Percentiles rank a stretch among this genome's conserved stretches.
These are phyloP conservation scores for Paraphaeosphaeria minitans DNA, from an alignment of 2,329 filamentous ascomycete species.

Conservation along the genomic window DNA sequence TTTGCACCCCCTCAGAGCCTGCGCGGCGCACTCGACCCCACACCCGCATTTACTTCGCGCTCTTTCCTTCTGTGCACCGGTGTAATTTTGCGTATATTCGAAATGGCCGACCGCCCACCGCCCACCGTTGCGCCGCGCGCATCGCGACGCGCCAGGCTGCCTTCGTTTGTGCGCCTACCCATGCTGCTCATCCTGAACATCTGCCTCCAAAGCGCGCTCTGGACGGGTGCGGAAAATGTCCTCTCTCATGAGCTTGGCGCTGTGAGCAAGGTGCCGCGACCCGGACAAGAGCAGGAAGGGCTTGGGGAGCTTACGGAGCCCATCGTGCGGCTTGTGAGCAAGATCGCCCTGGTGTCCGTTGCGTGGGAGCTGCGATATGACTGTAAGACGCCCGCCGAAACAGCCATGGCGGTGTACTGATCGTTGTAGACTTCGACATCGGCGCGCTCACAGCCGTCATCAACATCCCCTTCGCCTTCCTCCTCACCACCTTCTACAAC, in stretches of 20 bases:
- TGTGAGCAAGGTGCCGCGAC: constrained; percentile 61
- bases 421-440: constrained; percentile 46
- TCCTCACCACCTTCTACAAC: constrained; percentile 78
- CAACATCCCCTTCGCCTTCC: constrained; percentile 75
- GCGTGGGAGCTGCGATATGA: constrained; percentile 79
- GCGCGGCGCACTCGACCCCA: constrained; percentile 3
- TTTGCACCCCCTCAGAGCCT: constrained; percentile 2
- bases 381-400: constrained; percentile 53
- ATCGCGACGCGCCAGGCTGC: constrained; percentile 27
- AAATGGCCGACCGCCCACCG: constrained; percentile 4
- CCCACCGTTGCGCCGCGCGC: constrained; percentile 4
- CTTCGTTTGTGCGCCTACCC: constrained; percentile 46
- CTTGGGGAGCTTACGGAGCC: constrained; percentile 66
- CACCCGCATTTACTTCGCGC: neutral
- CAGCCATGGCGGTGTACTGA: constrained; percentile 10
- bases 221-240: constrained; percentile 64
- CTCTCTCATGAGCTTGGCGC: constrained; percentile 69
- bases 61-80: neutral
- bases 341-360: constrained; percentile 69
- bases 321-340: constrained; percentile 58
- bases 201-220: constrained; percentile 66
- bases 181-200: constrained; percentile 61
- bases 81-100: neutral
- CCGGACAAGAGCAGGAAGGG: constrained; percentile 33
- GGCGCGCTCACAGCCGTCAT: constrained; percentile 63